Base-by-base conservation (phyloP, 305 asterid genomes). In the Fraxinus nigra region DNA sequence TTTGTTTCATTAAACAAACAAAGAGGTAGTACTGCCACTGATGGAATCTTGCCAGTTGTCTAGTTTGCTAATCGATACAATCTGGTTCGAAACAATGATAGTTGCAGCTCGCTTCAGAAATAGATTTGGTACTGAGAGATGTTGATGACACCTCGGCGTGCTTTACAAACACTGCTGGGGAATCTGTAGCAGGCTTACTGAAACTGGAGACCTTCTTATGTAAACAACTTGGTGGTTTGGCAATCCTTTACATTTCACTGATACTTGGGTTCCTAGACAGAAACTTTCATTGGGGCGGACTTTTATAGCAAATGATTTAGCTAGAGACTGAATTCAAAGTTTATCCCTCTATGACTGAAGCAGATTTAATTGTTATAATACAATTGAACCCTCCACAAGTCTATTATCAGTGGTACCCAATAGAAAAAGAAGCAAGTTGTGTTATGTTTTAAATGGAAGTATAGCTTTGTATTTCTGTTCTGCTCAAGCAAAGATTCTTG, bases 11-110 rank as follows among this genome's bases (percentile, higher is more conserved):
- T 90, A 1, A 86, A 89, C 34, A 87, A 88, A 1, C 86, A 48
- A 26, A 84, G 88, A 1, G 13, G 28, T 0, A 89, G 87, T 67
- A 73, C 78, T 9, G 9, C 20, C 30, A n/a, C 92, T 89, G 0
- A 1, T 4, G 91, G 87, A 7, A 86, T 85, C 83, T 90, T 92
- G 0, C 91, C 80, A 79, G 87, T 89, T 35, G 90, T 89, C 9
- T 90, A 93, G 95, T 88, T 92, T 24, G 90, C 93, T 51, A 91
- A 91, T 40, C 72, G 87, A n/a, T 59, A 85, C 77, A 77, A 69
- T 16, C 90, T 90, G 0, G 91, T 91, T 32, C 22, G 72, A 18
- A 78, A 85, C 74, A 87, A 89, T 51, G 88, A 0, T 80, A 89
- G 7, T 28, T 90, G 83, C 79, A 80, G 7, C 85, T 90, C 33